Evolutionary conservation across 78 protist species (phyloP).

Genomic region (Creolimax fragrantissima): DNA sequence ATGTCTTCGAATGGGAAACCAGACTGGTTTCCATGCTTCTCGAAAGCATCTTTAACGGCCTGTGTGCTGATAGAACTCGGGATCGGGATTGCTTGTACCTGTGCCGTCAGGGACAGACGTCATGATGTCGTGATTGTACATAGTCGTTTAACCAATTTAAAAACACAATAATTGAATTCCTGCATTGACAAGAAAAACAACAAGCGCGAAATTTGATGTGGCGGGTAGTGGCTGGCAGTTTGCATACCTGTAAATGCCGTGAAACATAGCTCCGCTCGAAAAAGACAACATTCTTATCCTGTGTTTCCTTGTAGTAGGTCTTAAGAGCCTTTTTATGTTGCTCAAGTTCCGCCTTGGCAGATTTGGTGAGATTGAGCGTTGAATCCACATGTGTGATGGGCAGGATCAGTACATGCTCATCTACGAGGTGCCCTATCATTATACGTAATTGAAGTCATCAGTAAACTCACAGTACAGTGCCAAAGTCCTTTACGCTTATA

Average conservation of each 20-base stretch:
- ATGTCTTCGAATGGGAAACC: neutral
- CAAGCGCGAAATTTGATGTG: no score
- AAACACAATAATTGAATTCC: no score
- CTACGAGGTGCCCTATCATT: neutral
- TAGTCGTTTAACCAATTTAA: no score
- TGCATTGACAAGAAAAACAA: no score
- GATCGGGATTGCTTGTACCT: neutral
- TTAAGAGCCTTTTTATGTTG: neutral
- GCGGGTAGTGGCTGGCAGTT: no score
- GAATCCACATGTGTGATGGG: conserved; percentile 10
- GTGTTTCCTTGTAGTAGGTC: neutral
- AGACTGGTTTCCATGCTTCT: neutral
- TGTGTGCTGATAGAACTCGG: neutral
- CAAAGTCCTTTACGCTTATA: no score
- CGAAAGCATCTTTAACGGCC: neutral
- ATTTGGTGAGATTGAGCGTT: neutral
- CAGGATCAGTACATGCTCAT: conserved; percentile 15
- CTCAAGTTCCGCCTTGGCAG: neutral
- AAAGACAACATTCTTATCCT: neutral
- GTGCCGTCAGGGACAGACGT: neutral
- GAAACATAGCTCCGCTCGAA: neutral
- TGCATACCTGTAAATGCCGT: neutral
- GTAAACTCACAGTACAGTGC: no score
- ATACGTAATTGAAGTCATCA: no score
- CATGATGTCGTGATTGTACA: no score